Evolutionary conservation across 495 filamentous ascomycete genomes (phyloP).

Genomic region (Penicillium arizonense): DNA sequence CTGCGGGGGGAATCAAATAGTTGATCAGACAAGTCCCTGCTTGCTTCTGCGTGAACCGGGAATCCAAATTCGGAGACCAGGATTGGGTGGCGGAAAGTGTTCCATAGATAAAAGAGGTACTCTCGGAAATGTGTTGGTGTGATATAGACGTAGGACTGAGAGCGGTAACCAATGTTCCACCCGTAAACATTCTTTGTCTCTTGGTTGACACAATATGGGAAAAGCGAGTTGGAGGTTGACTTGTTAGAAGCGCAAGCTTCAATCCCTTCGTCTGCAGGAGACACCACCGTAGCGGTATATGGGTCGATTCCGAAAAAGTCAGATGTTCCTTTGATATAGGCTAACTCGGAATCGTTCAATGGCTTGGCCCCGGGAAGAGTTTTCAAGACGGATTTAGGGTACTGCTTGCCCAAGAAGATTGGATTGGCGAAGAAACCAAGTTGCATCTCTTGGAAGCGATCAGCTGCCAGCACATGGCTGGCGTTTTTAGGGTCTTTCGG

Average conservation of each 20-base stretch:
- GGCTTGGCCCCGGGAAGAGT: slow-evolving; percentile 24
- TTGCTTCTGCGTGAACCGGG: slow-evolving; percentile 30
- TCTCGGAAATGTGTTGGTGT: slow-evolving; percentile 42
- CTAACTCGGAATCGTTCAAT: slow-evolving; percentile 33
- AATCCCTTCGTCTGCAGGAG: slow-evolving; percentile 33
- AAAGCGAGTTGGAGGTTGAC: slow-evolving; percentile 24
- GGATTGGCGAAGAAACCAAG: slow-evolving; percentile 40
- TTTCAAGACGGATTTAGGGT: slow-evolving; percentile 33
- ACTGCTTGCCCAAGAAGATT: slow-evolving; percentile 40
- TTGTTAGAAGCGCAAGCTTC: slow-evolving; percentile 31
- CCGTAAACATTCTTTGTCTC: slow-evolving; percentile 33
- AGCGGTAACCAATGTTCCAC: slow-evolving; percentile 43
- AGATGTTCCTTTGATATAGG: slow-evolving; percentile 31
- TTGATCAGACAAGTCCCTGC: slow-evolving; percentile 31
- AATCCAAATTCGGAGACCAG: slow-evolving; percentile 43
- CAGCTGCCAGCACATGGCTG: slow-evolving; percentile 33
- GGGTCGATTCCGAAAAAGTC: slow-evolving; percentile 49
- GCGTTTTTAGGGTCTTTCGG: slow-evolving; percentile 33
- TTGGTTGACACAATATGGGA: slow-evolving; percentile 41
- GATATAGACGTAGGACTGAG: slow-evolving; percentile 38
- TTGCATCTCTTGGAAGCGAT: slow-evolving; percentile 40
- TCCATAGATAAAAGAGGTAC: slow-evolving; percentile 42
- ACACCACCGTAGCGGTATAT: slow-evolving; percentile 43
- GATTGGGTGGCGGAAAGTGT: slow-evolving; percentile 38
- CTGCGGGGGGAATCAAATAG: slow-evolving; percentile 39